phyloP scores from a whole-genome alignment of 2,329 filamentous ascomycete species.

The Penicillium hordei region DNA sequence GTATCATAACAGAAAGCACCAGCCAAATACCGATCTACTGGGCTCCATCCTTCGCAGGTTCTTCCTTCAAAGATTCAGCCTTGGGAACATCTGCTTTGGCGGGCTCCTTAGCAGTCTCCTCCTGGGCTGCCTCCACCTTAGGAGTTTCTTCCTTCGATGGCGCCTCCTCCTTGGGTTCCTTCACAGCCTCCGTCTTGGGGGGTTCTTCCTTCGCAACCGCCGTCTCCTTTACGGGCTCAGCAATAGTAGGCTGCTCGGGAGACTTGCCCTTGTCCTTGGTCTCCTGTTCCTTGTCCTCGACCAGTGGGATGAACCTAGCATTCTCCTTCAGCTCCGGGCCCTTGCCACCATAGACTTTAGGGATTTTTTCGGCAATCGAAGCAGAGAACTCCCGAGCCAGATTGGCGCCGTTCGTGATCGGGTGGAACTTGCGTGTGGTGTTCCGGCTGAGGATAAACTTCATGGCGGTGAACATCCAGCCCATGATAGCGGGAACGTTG shows the following conservation, averaged over 20 bases:
- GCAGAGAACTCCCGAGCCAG: slow-evolving; percentile 61
- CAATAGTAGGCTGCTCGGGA: slow-evolving; percentile 2
- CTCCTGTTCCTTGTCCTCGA: slow-evolving; percentile 23
- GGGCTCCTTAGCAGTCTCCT: slow-evolving; percentile 20
- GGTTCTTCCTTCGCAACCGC: slow-evolving; percentile 1
- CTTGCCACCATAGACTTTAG: slow-evolving; percentile 76
- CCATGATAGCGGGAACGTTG: slow-evolving; percentile 89
- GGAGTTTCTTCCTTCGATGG: slow-evolving; percentile 1
- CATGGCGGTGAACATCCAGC: slow-evolving; percentile 75
- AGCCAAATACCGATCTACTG: slow-evolving; percentile 13
- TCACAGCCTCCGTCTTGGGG: background rate
- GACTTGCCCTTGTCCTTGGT: slow-evolving; percentile 8
- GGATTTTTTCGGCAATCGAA: slow-evolving; percentile 63
- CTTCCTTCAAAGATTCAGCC: slow-evolving; percentile 16
- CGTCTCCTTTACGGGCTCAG: slow-evolving; percentile 13
- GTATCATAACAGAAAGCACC: slow-evolving; percentile 25
- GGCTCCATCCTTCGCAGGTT: slow-evolving; percentile 16
- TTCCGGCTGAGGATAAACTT: slow-evolving; percentile 72
- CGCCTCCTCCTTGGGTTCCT: slow-evolving; percentile 14
- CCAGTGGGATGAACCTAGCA: slow-evolving; percentile 33
- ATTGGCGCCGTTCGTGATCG: slow-evolving; percentile 69
- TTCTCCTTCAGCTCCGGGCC: slow-evolving; percentile 52
- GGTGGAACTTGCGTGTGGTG: slow-evolving; percentile 77
- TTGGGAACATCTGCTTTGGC: slow-evolving; percentile 9
- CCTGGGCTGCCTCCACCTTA: slow-evolving; percentile 1